These are phyloP conservation scores for Schoenoplectus triqueter DNA, from an alignment of 202 grass and related monocot species.

Conservation along the genomic window DNA sequence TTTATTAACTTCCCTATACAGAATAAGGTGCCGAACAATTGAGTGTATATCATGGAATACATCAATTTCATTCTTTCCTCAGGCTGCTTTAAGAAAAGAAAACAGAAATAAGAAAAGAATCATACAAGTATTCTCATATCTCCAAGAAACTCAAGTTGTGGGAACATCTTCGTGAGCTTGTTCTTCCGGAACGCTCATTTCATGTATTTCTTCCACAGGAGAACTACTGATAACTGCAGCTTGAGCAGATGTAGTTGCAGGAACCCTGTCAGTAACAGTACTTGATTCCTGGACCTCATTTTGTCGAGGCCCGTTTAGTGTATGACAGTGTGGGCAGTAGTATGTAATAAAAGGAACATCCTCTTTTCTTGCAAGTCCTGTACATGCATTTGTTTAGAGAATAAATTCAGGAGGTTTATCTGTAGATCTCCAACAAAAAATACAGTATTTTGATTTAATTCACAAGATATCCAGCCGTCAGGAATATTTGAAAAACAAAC, in stretches of 20 bases:
- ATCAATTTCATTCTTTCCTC: not conserved
- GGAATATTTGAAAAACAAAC: not conserved
- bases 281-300: constrained; percentile 54
- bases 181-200: constrained; percentile 36
- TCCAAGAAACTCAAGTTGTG: constrained; percentile 30
- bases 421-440: not conserved
- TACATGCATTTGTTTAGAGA: constrained; percentile 6
- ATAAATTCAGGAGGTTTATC: not conserved
- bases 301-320: constrained; percentile 65
- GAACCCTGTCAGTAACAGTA: constrained; percentile 61
- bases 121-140: constrained; percentile 14
- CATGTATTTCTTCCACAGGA: constrained; percentile 43
- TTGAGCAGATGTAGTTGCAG: constrained; percentile 36
- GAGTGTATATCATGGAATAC: not conserved
- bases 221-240: constrained; percentile 38
- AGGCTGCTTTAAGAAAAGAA: not conserved
- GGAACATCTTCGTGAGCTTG: constrained; percentile 39
- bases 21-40: too few species aligned
- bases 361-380: constrained; percentile 92
- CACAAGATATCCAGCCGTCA: not conserved
- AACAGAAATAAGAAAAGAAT: not conserved
- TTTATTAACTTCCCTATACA: not conserved
- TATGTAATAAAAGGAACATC: constrained; percentile 88
- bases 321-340: constrained; percentile 86
- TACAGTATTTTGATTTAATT: not conserved